A percentile compares a stretch with the other conserved stretches of the same genome.
Conservation (phyloP, 805 yeast genomes). For the Saccharomycopsis guyanensis region DNA sequence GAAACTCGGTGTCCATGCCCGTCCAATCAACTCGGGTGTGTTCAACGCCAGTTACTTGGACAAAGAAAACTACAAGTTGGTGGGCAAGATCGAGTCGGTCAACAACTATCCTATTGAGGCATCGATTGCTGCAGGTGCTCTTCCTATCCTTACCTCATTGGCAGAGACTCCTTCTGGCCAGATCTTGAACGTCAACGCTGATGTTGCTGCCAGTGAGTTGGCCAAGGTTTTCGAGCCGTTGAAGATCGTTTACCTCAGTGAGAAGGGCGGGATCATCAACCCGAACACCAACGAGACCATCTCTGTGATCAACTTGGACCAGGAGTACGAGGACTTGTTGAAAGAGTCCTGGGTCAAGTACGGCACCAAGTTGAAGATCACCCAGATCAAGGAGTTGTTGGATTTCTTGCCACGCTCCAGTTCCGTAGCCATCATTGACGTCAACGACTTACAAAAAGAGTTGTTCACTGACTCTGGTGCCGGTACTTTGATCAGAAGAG, state of each 20-base stretch:
- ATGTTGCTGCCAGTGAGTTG: slow-evolving; percentile 96
- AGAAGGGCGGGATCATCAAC: slow-evolving; percentile 94
- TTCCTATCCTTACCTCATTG: slow-evolving; percentile 91
- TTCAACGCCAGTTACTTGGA: slow-evolving; percentile 90
- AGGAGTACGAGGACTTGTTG: slow-evolving; percentile 86
- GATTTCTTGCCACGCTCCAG: slow-evolving; percentile 94
- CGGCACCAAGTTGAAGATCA: slow-evolving; percentile 95
- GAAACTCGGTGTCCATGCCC: slow-evolving; percentile 92
- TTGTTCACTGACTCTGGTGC: slow-evolving; percentile 98
- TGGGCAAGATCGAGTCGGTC: slow-evolving; percentile 82
- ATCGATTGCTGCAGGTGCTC: slow-evolving; percentile 89
- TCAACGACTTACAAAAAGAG: slow-evolving; percentile 91
- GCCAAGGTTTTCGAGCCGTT: slow-evolving; percentile 96
- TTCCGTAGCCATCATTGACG: slow-evolving; percentile 95
- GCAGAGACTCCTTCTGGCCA: slow-evolving; percentile 98
- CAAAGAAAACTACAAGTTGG: slow-evolving; percentile 83
- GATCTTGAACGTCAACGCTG: slow-evolving; percentile 95
- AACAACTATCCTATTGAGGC: slow-evolving; percentile 89
- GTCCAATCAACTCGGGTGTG: slow-evolving; percentile 98
- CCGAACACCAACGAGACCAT: slow-evolving; percentile 89
- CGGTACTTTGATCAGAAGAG: slow-evolving; percentile 96
- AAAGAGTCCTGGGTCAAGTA: slow-evolving; percentile 97
- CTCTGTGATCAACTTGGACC: slow-evolving; percentile 86
- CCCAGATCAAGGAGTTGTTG: slow-evolving; percentile 89
- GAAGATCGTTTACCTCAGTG: slow-evolving; percentile 92